These are phyloP conservation scores for Purpureocillium lavendulum DNA, from an alignment of 2,329 filamentous ascomycete species.

Conservation along the genomic window DNA sequence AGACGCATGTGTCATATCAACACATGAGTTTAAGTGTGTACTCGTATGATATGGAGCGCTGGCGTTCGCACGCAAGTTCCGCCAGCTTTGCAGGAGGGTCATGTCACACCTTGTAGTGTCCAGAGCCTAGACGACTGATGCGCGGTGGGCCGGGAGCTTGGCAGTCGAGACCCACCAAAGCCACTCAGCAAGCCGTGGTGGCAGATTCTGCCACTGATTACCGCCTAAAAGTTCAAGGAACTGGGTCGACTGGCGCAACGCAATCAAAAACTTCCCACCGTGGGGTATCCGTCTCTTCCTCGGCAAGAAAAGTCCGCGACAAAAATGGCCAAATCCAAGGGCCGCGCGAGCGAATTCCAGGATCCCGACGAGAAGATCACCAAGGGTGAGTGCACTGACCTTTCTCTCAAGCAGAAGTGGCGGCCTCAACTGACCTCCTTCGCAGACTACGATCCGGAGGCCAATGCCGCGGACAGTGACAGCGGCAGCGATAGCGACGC, in stretches of 20 bases:
- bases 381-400: constrained; percentile 47
- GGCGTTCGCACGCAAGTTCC: too few species aligned
- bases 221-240: constrained; percentile 42
- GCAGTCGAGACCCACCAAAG: neutral
- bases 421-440: neutral
- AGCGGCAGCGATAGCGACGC: constrained; percentile 41
- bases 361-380: constrained; percentile 53
- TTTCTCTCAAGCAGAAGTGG: too few species aligned
- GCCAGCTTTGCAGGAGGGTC: too few species aligned
- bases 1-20: too few species aligned
- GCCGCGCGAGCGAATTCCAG: constrained; percentile 51
- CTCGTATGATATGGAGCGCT: too few species aligned
- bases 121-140: too few species aligned
- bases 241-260: neutral
- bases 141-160: too few species aligned
- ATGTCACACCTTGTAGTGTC: too few species aligned
- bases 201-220: constrained; percentile 32
- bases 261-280: constrained; percentile 23
- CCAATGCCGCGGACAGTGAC: constrained; percentile 48
- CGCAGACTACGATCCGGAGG: constrained; percentile 75
- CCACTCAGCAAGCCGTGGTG: neutral
- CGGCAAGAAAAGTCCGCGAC: neutral
- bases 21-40: too few species aligned
- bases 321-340: constrained; percentile 43
- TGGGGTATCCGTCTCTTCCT: constrained; percentile 15